Evolutionary conservation across 2,329 filamentous ascomycete genomes (phyloP).

Genomic region (Nemania diffusa): DNA sequence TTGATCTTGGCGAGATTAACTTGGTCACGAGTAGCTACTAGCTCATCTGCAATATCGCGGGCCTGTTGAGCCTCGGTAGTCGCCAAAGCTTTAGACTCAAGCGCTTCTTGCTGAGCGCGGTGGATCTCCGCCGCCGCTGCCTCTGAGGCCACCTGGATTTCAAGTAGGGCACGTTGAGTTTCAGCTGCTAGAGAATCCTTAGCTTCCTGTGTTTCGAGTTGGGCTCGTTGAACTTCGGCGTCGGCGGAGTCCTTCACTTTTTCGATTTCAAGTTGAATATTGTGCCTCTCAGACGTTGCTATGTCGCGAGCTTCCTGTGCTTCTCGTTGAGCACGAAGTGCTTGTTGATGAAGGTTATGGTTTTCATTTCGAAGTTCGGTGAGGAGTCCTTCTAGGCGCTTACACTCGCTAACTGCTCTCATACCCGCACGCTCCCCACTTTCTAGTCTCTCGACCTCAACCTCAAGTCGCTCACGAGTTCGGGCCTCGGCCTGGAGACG

Average conservation of each 20-base stretch:
- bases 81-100: constrained; percentile 83
- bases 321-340: constrained; percentile 79
- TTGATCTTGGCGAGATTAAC: constrained; percentile 85
- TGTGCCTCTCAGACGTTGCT: constrained; percentile 58
- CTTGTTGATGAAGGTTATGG: constrained; percentile 75
- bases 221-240: constrained; percentile 60
- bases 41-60: constrained; percentile 80
- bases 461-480: constrained; percentile 73
- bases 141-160: constrained; percentile 31
- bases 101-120: constrained; percentile 83
- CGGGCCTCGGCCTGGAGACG: constrained; percentile 79
- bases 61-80: constrained; percentile 84
- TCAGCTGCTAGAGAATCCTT: constrained; percentile 74
- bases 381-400: constrained; percentile 66
- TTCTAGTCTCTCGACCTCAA: constrained; percentile 73
- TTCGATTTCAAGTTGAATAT: constrained; percentile 27
- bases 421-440: constrained; percentile 72
- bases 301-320: constrained; percentile 85
- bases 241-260: constrained; percentile 25
- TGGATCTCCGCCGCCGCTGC: constrained; percentile 26
- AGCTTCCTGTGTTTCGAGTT: constrained; percentile 85
- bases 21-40: constrained; percentile 85
- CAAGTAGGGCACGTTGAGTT: constrained; percentile 26
- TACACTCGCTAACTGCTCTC: constrained; percentile 70
- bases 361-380: constrained; percentile 73